Conservation (phyloP, 768 basidiomycete species). For the Paxillus ammoniavirescens region DNA sequence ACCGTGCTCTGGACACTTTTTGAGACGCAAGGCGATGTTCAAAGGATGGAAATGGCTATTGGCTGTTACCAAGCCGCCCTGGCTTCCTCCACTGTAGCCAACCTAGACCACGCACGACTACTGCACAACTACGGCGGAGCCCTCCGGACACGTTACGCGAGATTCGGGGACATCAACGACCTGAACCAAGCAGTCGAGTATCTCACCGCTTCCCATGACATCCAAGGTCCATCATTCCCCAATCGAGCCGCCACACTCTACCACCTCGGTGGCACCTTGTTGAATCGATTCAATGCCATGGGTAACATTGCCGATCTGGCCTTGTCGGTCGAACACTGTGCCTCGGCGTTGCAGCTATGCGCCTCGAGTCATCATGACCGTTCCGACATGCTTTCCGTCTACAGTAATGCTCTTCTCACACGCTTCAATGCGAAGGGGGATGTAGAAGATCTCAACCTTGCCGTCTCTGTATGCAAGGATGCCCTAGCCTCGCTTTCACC, state of each 20-base stretch:
- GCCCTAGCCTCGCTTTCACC: constrained; percentile 11
- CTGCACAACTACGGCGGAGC: constrained; percentile 19
- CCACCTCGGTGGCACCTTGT: constrained; percentile 7
- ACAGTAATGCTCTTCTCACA: constrained; percentile 9
- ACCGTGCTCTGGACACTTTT: constrained; percentile 3
- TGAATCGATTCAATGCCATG: constrained; percentile 7
- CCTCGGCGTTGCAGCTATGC: constrained; percentile 14
- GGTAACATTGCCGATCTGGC: constrained; percentile 15
- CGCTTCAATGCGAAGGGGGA: constrained; percentile 17
- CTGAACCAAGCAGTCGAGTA: constrained; percentile 23
- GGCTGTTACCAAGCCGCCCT: constrained; percentile 13
- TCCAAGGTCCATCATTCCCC: constrained; percentile 8
- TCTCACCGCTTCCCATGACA: constrained; percentile 14
- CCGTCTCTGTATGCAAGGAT: constrained; percentile 15
- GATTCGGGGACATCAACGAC: constrained; percentile 15
- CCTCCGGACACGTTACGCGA: constrained; percentile 16
- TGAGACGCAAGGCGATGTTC: constrained; percentile 8
- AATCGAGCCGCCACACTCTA: constrained; percentile 12
- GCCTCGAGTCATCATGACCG: constrained; percentile 3
- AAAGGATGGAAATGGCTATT: constrained; percentile 23
- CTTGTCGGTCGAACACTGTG: constrained; percentile 13
- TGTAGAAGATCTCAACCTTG: constrained; percentile 11
- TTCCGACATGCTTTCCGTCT: constrained; percentile 8
- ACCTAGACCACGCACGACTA: constrained; percentile 15
- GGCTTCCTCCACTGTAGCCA: constrained; percentile 10